These are phyloP conservation scores for Amborella trichopoda DNA, from an alignment of 164 flowering plant species.

Conservation along the genomic window DNA sequence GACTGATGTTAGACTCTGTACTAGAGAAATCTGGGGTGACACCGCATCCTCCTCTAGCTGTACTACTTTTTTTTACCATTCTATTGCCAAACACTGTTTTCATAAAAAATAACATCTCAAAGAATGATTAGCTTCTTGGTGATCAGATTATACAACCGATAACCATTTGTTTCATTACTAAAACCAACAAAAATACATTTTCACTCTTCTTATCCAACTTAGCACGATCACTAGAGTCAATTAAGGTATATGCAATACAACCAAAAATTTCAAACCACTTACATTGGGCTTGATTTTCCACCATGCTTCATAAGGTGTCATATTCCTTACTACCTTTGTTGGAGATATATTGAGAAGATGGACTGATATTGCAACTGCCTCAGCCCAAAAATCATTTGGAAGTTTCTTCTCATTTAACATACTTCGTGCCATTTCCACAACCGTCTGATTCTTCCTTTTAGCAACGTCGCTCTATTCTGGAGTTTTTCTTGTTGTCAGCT, in stretches of 20 bases:
- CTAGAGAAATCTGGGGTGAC: background rate
- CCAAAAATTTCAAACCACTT: background rate
- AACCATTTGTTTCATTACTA: background rate
- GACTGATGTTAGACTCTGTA: background rate
- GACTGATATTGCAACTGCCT: background rate
- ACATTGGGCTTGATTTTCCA: background rate
- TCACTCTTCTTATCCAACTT: background rate
- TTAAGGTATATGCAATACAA: background rate
- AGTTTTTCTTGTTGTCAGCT: background rate
- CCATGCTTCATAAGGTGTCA: background rate
- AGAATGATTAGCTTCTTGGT: background rate
- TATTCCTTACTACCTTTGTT: background rate
- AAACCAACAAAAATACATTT: background rate
- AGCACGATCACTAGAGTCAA: background rate
- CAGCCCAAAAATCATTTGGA: constrained; percentile 1
- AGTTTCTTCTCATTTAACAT: background rate
- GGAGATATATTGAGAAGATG: background rate
- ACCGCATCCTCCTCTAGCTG: background rate
- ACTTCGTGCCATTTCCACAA: background rate
- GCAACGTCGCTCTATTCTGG: background rate
- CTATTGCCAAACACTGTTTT: background rate
- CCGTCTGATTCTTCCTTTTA: background rate
- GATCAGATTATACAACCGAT: background rate
- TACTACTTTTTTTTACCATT: background rate
- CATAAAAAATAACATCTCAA: background rate